Evolutionary conservation across 192 early-diverging fungal genomes (phyloP).

Genomic region (Coemansia sp.): DNA sequence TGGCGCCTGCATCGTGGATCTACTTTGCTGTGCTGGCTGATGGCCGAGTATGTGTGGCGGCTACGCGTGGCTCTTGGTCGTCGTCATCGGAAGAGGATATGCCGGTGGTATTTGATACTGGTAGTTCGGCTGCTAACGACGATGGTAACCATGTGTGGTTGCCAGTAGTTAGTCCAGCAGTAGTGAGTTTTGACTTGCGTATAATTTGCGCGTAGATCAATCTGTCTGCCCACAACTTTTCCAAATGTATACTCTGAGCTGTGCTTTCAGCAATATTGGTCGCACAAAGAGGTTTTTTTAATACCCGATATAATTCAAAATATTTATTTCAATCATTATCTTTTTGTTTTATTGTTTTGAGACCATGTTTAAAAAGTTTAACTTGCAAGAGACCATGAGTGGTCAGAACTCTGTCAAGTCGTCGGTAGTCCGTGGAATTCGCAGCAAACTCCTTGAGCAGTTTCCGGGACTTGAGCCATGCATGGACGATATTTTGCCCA

Average conservation of each 20-base stretch:
- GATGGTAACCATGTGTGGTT: conserved; percentile 28
- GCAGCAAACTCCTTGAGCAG: conserved; percentile 83
- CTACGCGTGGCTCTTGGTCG: conserved; percentile 4
- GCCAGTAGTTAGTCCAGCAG: conserved; percentile 33
- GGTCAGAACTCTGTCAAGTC: conserved; percentile 88
- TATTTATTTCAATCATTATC: neutral
- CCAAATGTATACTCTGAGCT: neutral
- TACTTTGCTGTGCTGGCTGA: conserved; percentile 24
- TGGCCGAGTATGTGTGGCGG: conserved; percentile 26
- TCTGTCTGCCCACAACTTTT: neutral
- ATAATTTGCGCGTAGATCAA: conserved; percentile 14
- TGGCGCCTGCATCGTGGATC: conserved; percentile 25
- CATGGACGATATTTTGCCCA: conserved; percentile 94
- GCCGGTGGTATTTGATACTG: conserved; percentile 20
- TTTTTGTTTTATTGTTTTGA: conserved; percentile 1
- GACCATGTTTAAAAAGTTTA: conserved; percentile 78
- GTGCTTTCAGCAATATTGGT: neutral
- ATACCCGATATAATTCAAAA: neutral
- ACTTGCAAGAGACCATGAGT: conserved; percentile 73
- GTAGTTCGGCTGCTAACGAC: neutral
- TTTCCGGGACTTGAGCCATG: conserved; percentile 85
- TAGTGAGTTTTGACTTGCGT: conserved; percentile 29
- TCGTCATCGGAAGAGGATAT: neutral
- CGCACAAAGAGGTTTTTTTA: too few species aligned
- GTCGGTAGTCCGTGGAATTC: conserved; percentile 84